Evolutionary conservation across 176 grass and related monocot genomes (phyloP).

Genomic region (Pharus latifolius): DNA sequence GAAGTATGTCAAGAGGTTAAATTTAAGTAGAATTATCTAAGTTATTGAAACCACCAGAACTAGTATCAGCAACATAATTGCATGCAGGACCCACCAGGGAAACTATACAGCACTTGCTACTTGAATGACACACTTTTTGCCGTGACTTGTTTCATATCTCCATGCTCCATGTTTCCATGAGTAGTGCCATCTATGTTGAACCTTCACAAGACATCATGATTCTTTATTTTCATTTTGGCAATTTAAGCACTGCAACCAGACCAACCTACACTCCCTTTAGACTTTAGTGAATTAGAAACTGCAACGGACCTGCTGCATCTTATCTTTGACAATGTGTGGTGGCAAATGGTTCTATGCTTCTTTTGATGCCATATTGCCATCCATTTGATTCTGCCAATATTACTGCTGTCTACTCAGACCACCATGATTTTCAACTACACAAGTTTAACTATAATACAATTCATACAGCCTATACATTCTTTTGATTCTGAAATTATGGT

Average conservation of each 20-base stretch:
- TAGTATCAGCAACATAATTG: background rate
- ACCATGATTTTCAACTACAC: background rate
- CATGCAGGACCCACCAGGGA: background rate
- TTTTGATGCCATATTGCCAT: background rate
- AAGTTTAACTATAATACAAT: background rate
- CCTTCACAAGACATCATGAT: background rate
- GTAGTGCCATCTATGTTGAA: background rate
- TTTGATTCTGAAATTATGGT: slow-evolving; percentile 25
- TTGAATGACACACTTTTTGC: background rate
- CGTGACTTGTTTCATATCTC: background rate
- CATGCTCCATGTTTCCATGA: no score
- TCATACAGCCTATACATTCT: background rate
- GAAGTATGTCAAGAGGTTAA: background rate
- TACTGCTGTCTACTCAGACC: background rate
- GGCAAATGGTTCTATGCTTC: background rate
- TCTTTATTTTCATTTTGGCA: background rate
- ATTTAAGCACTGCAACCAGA: background rate
- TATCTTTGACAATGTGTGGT: background rate
- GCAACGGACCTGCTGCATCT: background rate
- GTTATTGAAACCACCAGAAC: background rate
- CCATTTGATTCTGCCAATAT: background rate
- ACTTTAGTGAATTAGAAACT: background rate
- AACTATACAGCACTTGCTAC: background rate
- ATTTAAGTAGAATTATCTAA: background rate
- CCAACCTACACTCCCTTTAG: background rate